Percentiles rank a stretch among this genome's conserved stretches.
These are phyloP conservation scores for Tagetes erecta DNA, from an alignment of 129 eudicot genomes.

Conservation along the genomic window DNA sequence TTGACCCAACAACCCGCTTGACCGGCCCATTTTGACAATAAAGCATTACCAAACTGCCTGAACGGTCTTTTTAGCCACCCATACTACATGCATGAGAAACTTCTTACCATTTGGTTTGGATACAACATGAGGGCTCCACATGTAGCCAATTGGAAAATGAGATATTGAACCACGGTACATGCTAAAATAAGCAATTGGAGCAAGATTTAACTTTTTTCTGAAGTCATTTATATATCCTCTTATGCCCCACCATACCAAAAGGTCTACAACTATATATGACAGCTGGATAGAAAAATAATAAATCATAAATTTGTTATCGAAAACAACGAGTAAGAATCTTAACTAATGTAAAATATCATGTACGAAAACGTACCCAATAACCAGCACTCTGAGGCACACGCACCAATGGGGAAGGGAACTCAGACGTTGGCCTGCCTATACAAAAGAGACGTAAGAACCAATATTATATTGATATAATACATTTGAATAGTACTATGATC, in stretches of 20 bases:
- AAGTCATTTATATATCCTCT: conserved; percentile 84
- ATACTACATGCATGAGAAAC: not conserved
- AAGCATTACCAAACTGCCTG: not conserved
- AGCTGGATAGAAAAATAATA: conserved; percentile 46
- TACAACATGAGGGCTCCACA: conserved; percentile 97
- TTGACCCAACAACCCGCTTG: not conserved
- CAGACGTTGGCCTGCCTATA: conserved; percentile 89
- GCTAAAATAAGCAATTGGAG: conserved; percentile 94
- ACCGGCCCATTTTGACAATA: not conserved
- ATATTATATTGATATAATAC: not conserved
- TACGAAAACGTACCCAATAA: conserved; percentile 52
- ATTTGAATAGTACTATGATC: conserved; percentile 6
- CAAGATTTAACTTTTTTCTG: conserved; percentile 75
- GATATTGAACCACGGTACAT: conserved; percentile 80
- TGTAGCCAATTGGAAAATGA: conserved; percentile 87
- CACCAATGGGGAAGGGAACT: conserved; percentile 89
- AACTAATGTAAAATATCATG: not conserved
- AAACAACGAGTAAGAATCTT: not conserved
- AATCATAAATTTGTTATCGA: not conserved
- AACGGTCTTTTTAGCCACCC: not conserved
- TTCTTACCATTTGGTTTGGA: conserved; percentile 83
- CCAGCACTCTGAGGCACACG: conserved; percentile 95
- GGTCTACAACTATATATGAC: conserved; percentile 88
- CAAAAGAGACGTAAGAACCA: conserved; percentile 39
- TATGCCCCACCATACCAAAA: conserved; percentile 94